Percentiles rank a stretch among this genome's conserved stretches.
These are phyloP conservation scores for Magnolia changhungtana DNA, from an alignment of 164 flowering plant genomes.

Conservation along the genomic window DNA sequence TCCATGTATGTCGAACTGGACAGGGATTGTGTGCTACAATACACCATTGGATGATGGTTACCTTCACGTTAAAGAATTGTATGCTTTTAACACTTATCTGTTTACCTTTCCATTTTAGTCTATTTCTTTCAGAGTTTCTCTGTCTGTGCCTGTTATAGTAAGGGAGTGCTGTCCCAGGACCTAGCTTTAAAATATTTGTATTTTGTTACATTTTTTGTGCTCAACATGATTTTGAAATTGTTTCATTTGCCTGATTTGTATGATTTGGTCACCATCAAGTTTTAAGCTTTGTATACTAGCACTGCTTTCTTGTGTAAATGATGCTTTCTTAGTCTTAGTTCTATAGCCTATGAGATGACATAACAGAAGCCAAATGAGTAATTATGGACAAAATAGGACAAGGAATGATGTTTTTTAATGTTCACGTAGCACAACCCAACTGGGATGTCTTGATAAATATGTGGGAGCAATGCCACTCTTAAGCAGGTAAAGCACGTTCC, in stretches of 20 bases:
- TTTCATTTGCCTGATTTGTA: too few relatives aligned
- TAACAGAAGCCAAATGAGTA: too few relatives aligned
- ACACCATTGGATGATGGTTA: slow-evolving; percentile 44
- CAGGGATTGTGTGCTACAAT: slow-evolving; percentile 54
- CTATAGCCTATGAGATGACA: too few relatives aligned
- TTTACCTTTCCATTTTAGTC: neutral
- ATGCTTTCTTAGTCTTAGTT: too few relatives aligned
- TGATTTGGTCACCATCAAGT: neutral
- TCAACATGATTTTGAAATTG: neutral
- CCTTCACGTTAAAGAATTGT: slow-evolving; percentile 64
- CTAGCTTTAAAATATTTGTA: too few relatives aligned
- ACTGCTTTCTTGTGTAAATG: neutral
- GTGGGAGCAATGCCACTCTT: too few relatives aligned
- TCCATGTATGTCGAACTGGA: slow-evolving; percentile 84
- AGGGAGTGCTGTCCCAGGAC: neutral
- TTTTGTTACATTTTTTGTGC: neutral
- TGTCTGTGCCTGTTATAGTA: neutral
- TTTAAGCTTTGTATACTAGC: neutral
- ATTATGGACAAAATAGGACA: too few relatives aligned
- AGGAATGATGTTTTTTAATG: too few relatives aligned
- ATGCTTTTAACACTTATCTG: slow-evolving; percentile 20
- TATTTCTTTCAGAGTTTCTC: neutral
- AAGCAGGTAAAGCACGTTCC: too few relatives aligned
- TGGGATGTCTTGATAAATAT: too few relatives aligned
- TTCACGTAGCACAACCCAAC: too few relatives aligned